These are phyloP conservation scores for Cladorrhinum samala DNA, from an alignment of 495 filamentous ascomycete genomes.

Conservation along the genomic window DNA sequence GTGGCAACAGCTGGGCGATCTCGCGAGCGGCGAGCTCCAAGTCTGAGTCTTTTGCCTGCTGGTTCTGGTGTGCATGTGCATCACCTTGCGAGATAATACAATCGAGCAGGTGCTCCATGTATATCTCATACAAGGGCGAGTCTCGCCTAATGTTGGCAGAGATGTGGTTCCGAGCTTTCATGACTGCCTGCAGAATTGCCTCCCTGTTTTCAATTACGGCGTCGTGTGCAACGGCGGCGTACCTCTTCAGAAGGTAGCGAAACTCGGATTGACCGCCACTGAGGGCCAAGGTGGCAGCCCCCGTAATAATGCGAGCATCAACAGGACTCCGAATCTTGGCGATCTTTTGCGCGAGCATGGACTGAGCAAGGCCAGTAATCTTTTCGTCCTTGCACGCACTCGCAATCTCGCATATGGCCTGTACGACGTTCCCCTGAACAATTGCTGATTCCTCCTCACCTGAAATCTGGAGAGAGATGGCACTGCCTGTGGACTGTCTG, in stretches of 20 bases:
- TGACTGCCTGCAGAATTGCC: conserved; percentile 54
- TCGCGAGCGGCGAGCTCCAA: conserved; percentile 73
- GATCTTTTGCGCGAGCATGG: conserved; percentile 91
- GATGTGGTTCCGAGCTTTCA: conserved; percentile 70
- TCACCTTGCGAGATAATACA: conserved; percentile 87
- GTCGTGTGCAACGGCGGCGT: conserved; percentile 64
- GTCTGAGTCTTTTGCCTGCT: conserved; percentile 61
- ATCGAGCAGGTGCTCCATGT: conserved; percentile 76
- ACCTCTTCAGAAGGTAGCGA: conserved; percentile 75
- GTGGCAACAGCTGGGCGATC: conserved; percentile 75
- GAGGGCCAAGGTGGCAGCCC: conserved; percentile 69
- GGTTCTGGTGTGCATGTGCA: conserved; percentile 43
- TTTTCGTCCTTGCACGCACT: conserved; percentile 76
- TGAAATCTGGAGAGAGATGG: conserved; percentile 64
- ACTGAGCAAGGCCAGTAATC: conserved; percentile 89
- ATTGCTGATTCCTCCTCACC: conserved; percentile 67
- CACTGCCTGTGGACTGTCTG: conserved; percentile 62
- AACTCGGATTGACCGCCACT: conserved; percentile 72
- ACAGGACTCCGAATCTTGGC: conserved; percentile 69
- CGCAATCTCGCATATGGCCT: conserved; percentile 84
- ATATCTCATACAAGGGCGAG: conserved; percentile 69
- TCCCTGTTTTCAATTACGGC: conserved; percentile 60
- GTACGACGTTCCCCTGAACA: conserved; percentile 73
- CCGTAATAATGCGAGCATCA: conserved; percentile 76
- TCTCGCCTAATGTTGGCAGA: conserved; percentile 58